These are phyloP conservation scores for Globisporangium recalcitrans DNA, from an alignment of 352 stramenopile genomes.

Conservation along the genomic window DNA sequence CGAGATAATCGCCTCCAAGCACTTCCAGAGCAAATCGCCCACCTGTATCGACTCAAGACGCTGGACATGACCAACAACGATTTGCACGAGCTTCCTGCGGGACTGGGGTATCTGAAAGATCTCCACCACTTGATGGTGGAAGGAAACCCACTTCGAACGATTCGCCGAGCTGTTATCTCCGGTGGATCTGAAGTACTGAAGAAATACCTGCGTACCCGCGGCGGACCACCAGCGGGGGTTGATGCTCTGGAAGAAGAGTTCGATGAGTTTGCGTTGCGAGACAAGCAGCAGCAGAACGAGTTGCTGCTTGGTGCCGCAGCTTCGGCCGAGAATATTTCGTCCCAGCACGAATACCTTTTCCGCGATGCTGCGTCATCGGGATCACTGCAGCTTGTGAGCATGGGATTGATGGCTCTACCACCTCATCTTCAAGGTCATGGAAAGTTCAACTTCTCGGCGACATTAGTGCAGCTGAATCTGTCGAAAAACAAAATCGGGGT, in stretches of 20 bases:
- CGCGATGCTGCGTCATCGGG: constrained; percentile 55
- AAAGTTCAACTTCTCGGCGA: constrained; percentile 51
- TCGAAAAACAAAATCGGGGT: constrained; percentile 60
- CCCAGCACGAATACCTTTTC: constrained; percentile 58
- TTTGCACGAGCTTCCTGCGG: constrained; percentile 59
- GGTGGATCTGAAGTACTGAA: constrained; percentile 65
- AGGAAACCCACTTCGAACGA: constrained; percentile 70
- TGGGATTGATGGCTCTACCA: constrained; percentile 47
- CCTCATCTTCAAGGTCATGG: constrained; percentile 29
- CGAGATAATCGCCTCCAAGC: constrained; percentile 73
- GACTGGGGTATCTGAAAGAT: constrained; percentile 69
- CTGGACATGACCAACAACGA: constrained; percentile 85
- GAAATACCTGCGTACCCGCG: constrained; percentile 79
- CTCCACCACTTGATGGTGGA: constrained; percentile 71
- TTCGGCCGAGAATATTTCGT: constrained; percentile 14
- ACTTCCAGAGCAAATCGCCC: constrained; percentile 51
- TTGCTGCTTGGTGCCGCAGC: constrained; percentile 6
- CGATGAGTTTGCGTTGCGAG: constrained; percentile 54
- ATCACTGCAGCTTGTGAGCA: constrained; percentile 44
- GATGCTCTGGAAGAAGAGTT: constrained; percentile 64
- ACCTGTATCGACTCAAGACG: constrained; percentile 70
- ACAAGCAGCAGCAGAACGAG: constrained; percentile 41
- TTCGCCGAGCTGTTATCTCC: constrained; percentile 61
- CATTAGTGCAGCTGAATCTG: constrained; percentile 56
- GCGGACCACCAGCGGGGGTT: constrained; percentile 50